A percentile compares a stretch with the other conserved stretches of the same genome.
phyloP scores from a whole-genome alignment of 768 basidiomycete species.

The Pluteus cervinus region DNA sequence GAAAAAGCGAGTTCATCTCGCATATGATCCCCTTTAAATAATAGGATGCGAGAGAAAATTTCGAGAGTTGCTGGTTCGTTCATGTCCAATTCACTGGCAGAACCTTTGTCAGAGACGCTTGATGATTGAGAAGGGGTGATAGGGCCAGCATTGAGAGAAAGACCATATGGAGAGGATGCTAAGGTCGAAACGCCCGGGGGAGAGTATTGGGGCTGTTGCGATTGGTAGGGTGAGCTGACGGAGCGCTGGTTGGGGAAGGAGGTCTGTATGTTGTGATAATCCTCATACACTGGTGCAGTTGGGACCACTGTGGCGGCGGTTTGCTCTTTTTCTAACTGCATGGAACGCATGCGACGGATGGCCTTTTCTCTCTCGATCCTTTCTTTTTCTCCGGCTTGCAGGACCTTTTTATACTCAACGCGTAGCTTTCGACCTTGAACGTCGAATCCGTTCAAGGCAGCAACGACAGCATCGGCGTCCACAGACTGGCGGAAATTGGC shows the following conservation, averaged over 20 bases:
- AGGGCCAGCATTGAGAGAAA: constrained; percentile 43
- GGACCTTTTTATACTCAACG: constrained; percentile 98
- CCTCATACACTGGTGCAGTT: constrained; percentile 53
- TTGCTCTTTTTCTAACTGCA: constrained; percentile 89
- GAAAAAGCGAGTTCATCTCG: constrained; percentile 97
- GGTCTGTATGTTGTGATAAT: constrained; percentile 57
- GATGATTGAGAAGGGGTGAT: constrained; percentile 36
- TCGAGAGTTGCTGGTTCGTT: constrained; percentile 95
- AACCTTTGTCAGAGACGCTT: constrained; percentile 58
- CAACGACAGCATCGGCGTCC: constrained; percentile 95
- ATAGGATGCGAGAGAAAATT: constrained; percentile 91
- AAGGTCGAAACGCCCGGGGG: constrained; percentile 45
- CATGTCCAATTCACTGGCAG: constrained; percentile 77
- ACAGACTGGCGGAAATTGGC: constrained; percentile 91
- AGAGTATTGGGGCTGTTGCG: constrained; percentile 54
- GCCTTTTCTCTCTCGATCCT: constrained; percentile 98
- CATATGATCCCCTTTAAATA: constrained; percentile 98
- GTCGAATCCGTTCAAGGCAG: constrained; percentile 92
- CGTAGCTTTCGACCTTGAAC: constrained; percentile 95
- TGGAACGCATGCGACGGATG: constrained; percentile 93
- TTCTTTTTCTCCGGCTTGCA: constrained; percentile 99
- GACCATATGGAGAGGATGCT: constrained; percentile 38
- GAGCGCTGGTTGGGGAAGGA: constrained; percentile 69
- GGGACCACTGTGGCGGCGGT: constrained; percentile 31
- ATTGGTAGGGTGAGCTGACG: constrained; percentile 61